Conservation (phyloP, 2,329 filamentous ascomycete species). For the Allantophomopsis cytisporea region DNA sequence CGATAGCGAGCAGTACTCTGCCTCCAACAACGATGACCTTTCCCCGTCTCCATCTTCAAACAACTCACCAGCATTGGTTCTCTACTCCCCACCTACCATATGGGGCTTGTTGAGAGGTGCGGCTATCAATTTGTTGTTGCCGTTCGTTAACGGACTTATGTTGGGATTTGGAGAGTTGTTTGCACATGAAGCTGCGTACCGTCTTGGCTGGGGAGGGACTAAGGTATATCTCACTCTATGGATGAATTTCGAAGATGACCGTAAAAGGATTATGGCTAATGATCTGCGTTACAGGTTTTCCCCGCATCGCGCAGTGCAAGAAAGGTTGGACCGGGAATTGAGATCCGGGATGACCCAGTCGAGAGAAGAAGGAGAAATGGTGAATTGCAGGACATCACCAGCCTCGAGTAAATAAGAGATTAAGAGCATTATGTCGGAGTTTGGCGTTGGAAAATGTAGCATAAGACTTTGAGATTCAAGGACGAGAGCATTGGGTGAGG, state of each 20-base stretch:
- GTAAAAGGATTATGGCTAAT: too few relatives aligned
- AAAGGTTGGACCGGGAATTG: constrained; percentile 67
- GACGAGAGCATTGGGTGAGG: background rate
- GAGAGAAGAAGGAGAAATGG: constrained; percentile 24
- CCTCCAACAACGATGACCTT: constrained; percentile 48
- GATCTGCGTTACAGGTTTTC: constrained; percentile 13
- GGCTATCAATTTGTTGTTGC: constrained; percentile 88
- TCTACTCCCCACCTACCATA: constrained; percentile 80
- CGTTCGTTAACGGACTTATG: constrained; percentile 98
- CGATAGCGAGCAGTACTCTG: constrained; percentile 72
- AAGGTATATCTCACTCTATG: constrained; percentile 47
- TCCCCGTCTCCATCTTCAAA: constrained; percentile 48
- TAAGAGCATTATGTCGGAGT: background rate
- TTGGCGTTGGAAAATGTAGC: too few relatives aligned
- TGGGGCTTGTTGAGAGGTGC: constrained; percentile 79
- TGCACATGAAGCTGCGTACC: constrained; percentile 87
- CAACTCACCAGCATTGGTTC: constrained; percentile 51
- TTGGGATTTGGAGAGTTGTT: constrained; percentile 93
- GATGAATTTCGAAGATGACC: background rate
- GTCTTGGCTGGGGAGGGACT: constrained; percentile 85
- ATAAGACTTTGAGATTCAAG: background rate
- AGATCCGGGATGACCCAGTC: constrained; percentile 55
- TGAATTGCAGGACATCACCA: constrained; percentile 53
- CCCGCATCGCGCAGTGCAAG: constrained; percentile 22
- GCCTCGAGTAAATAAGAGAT: constrained; percentile 16